These are phyloP conservation scores for Leersia perrieri DNA, from an alignment of 176 grass and related monocot genomes.

Conservation along the genomic window DNA sequence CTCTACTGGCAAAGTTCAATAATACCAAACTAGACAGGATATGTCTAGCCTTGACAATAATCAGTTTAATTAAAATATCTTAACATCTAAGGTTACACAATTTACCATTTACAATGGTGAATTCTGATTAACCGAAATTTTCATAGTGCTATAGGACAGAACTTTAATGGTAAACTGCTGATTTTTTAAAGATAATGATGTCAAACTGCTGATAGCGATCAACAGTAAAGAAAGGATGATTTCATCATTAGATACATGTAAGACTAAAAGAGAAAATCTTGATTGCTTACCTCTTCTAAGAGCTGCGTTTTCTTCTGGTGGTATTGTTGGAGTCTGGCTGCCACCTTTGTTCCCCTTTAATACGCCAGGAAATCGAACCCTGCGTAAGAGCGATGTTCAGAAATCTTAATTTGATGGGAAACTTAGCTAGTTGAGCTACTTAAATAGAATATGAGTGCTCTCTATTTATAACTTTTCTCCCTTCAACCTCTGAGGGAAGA, in stretches of 20 bases:
- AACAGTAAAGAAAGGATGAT: background rate
- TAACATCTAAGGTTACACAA: background rate
- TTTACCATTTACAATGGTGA: background rate
- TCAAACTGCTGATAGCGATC: background rate
- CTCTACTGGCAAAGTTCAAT: background rate
- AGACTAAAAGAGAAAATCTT: background rate
- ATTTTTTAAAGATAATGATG: too few species aligned
- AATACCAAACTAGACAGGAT: background rate
- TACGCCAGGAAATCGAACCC: slow-evolving; percentile 44
- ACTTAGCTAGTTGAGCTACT: background rate
- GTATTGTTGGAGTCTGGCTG: background rate
- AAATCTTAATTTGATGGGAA: slow-evolving; percentile 3
- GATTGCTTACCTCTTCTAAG: slow-evolving; percentile 32
- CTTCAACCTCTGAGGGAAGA: too few species aligned
- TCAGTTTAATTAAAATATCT: slow-evolving; percentile 6
- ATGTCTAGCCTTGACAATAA: background rate
- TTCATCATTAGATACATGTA: background rate
- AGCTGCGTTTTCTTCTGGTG: slow-evolving; percentile 23
- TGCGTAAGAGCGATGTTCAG: background rate
- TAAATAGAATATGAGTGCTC: background rate
- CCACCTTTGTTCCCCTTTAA: slow-evolving; percentile 23
- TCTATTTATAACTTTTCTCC: too few species aligned
- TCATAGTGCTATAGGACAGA: background rate
- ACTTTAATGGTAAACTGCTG: background rate
- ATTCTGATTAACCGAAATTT: background rate